Evolutionary conservation across 78 protist species (phyloP), one percentile per base, ranked within the genome.

Genomic region (Paulinella micropora): DNA sequence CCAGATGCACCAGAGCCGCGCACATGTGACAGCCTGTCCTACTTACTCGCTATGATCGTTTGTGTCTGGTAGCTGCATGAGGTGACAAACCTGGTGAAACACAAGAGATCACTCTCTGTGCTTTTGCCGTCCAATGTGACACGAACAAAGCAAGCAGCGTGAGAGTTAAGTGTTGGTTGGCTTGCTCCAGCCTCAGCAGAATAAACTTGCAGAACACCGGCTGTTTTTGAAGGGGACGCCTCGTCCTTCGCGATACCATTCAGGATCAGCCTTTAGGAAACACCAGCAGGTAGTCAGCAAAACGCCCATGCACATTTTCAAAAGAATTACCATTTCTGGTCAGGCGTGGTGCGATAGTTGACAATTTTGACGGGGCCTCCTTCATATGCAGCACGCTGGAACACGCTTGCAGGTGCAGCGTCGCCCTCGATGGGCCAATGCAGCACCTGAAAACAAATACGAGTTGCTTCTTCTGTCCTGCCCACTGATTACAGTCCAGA

Each of bases 321-420:
- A n/a, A n/a, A n/a, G n/a, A n/a, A n/a, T n/a, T n/a, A n/a, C 99
- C 99, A 98, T 86, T 96, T 90, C 86, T 93, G 92, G 39, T 83
- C 89, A 0, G 67, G 39, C 38, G 94, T 93, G 0, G 95, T 73
- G 86, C 95, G 90, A 93, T 98, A 98, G 94, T 96, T 96, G 88
- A 98, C 96, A 92, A 98, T 97, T 92, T 96, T 95, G 23, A 86
- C 88, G 9, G 41, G 51, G 31, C 84, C 84, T 4, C 6, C 29
- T 29, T 29, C 9, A 81, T 81, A 29, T 28, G 84, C 92, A 34
- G 87, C 91, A 35, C 99, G 95, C 51, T 96, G 96, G 87, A 97
- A 97, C 81, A 96, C 73, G 93, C 96, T 95, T 79, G 26, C 89
- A 1, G 99, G 99, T 34, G 73, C 93, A 0, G 96, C 67, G 23